A percentile compares a stretch with the other conserved stretches of the same genome.
These are phyloP conservation scores for Melaleuca alternifolia DNA, from an alignment of 345 rosid species.

Conservation along the genomic window DNA sequence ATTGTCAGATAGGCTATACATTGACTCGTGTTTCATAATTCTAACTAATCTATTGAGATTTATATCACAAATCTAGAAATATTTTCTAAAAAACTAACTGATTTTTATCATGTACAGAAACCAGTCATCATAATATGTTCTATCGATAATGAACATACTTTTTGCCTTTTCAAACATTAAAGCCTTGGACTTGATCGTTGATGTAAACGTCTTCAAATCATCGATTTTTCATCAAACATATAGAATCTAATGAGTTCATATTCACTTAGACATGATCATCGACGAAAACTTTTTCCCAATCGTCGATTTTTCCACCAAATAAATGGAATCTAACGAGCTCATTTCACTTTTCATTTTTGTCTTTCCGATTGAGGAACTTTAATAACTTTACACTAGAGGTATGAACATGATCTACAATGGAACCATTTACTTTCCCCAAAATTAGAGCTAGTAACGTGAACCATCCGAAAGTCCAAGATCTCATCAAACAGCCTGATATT, in stretches of 20 bases:
- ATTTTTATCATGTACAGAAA: background rate
- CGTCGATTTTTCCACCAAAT: background rate
- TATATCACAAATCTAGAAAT: background rate
- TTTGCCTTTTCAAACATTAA: accelerated
- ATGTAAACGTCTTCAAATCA: background rate
- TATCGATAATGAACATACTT: background rate
- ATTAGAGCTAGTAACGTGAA: too few relatives aligned
- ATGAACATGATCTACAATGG: background rate
- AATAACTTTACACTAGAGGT: background rate
- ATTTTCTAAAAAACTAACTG: background rate
- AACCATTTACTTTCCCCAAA: background rate
- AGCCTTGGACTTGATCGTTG: accelerated
- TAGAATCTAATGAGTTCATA: accelerated
- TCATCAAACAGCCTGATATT: background rate
- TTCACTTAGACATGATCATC: background rate
- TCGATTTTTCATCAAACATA: background rate
- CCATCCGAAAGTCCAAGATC: background rate
- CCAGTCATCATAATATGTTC: background rate
- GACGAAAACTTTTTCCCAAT: background rate
- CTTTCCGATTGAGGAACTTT: background rate
- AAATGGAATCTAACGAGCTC: accelerated
- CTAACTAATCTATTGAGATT: background rate
- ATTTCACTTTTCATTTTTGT: background rate
- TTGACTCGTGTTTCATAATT: background rate
- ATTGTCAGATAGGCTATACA: background rate